phyloP scores from a whole-genome alignment of 768 basidiomycete species.

The Xanthoconium stramineum region DNA sequence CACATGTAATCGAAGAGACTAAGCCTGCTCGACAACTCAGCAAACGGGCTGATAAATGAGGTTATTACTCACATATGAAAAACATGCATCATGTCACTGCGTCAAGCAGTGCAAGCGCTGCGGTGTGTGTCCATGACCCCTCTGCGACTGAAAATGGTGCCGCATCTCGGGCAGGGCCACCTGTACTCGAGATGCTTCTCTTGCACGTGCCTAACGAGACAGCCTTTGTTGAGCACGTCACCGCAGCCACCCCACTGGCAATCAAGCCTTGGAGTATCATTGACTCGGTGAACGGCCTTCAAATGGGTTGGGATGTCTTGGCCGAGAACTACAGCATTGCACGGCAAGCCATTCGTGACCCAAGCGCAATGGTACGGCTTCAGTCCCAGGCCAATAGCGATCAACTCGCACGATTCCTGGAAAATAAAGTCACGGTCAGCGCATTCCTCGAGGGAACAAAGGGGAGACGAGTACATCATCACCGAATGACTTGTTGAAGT shows the following conservation, averaged over 20 bases:
- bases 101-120: constrained; percentile 4
- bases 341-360: constrained; percentile 7
- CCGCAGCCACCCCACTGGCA: constrained; percentile 21
- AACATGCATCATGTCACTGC: neutral
- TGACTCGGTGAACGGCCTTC: constrained; percentile 8
- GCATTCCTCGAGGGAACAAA: neutral
- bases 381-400: neutral
- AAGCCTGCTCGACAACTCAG: constrained; percentile 3
- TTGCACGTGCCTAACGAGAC: constrained; percentile 22
- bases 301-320: constrained; percentile 17
- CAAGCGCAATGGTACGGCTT: constrained; percentile 11
- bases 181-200: constrained; percentile 21
- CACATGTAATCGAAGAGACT: neutral
- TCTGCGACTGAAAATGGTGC: constrained; percentile 17
- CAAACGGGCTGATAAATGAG: neutral
- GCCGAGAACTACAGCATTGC: constrained; percentile 10
- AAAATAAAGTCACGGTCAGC: neutral
- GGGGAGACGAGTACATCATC: constrained; percentile 12
- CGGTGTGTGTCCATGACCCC: constrained; percentile 19
- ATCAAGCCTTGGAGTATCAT: neutral
- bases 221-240: constrained; percentile 12
- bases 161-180: constrained; percentile 25
- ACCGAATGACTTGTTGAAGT: constrained; percentile 7
- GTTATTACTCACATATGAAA: constrained; percentile 1
- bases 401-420: constrained; percentile 12